Conservation (phyloP, 257 asterid species). For the Leptodermis oblonga region DNA sequence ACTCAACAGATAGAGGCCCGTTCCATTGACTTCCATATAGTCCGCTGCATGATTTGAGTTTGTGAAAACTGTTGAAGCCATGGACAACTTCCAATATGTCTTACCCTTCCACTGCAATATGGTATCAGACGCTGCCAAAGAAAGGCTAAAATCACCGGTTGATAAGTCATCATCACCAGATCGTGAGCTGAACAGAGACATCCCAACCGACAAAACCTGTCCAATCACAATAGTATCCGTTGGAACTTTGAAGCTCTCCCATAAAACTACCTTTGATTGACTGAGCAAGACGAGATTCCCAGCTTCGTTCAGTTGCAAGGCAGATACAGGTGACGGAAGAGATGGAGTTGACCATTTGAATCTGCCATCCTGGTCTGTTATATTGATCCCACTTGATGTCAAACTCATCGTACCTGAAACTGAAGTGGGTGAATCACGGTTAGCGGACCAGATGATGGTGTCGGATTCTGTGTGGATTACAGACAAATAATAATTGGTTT, state of each 20-base stretch:
- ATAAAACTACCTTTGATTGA: slow-evolving; percentile 33
- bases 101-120: slow-evolving; percentile 39
- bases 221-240: slow-evolving; percentile 63
- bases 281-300: slow-evolving; percentile 71
- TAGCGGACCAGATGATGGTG: slow-evolving; percentile 64
- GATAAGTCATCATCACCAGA: slow-evolving; percentile 44
- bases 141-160: slow-evolving; percentile 39
- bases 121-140: slow-evolving; percentile 42
- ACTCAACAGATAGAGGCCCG: slow-evolving; percentile 54
- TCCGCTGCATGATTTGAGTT: slow-evolving; percentile 30
- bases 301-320: slow-evolving; percentile 39
- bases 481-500: slow-evolving; percentile 43
- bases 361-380: slow-evolving; percentile 32
- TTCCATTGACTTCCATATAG: slow-evolving; percentile 35
- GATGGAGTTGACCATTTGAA: slow-evolving; percentile 54
- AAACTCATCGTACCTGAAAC: slow-evolving; percentile 36
- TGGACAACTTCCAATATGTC: slow-evolving; percentile 57
- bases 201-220: slow-evolving; percentile 34
- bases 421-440: slow-evolving; percentile 50
- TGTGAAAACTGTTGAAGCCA: slow-evolving; percentile 38
- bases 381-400: slow-evolving; percentile 33
- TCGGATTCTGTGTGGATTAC: slow-evolving; percentile 53
- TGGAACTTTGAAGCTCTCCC: slow-evolving; percentile 69
- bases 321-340: slow-evolving; percentile 26
- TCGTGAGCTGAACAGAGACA: slow-evolving; percentile 29